A percentile compares a stretch with the other conserved stretches of the same genome.
Evolutionary conservation across 192 early-diverging fungal species (phyloP).

Genomic region (Entomortierella chlamydospora): DNA sequence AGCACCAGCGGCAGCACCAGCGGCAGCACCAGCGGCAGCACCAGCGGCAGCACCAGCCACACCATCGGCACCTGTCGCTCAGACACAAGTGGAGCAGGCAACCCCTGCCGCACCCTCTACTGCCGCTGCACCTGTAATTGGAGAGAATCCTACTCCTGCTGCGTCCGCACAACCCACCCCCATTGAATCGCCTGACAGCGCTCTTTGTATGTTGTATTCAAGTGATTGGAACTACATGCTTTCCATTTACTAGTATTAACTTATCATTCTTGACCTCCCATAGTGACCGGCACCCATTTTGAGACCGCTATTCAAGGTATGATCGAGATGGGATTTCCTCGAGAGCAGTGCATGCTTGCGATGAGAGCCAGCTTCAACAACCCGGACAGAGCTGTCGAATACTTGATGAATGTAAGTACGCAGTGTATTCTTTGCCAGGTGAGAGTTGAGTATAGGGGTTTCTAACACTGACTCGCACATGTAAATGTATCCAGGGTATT

Average conservation of each 20-base stretch:
- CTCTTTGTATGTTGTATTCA: slow-evolving; percentile 29
- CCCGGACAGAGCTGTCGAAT: slow-evolving; percentile 96
- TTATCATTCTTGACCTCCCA: slow-evolving; percentile 4
- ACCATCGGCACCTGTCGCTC: slow-evolving; percentile 55
- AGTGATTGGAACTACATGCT: neutral
- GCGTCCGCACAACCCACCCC: slow-evolving; percentile 55
- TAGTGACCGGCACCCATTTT: slow-evolving; percentile 83
- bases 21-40: slow-evolving; percentile 51
- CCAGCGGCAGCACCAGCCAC: slow-evolving; percentile 53
- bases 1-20: slow-evolving; percentile 28
- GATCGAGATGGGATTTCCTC: slow-evolving; percentile 95
- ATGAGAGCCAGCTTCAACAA: slow-evolving; percentile 99
- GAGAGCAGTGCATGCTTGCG: slow-evolving; percentile 85
- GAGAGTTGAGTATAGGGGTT: neutral
- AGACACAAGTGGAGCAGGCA: slow-evolving; percentile 31
- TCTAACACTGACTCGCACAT: slow-evolving; percentile 4
- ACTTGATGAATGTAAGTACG: slow-evolving; percentile 81
- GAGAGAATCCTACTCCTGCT: slow-evolving; percentile 54
- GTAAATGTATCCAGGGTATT: slow-evolving; percentile 75
- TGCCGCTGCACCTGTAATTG: slow-evolving; percentile 52
- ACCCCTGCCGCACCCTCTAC: slow-evolving; percentile 49
- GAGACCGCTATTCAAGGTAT: slow-evolving; percentile 87
- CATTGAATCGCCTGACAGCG: slow-evolving; percentile 38
- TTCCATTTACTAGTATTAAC: neutral
- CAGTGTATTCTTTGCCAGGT: too few relatives aligned